Conservation (phyloP, 805 yeast genomes). For the Teunomyces stri region DNA sequence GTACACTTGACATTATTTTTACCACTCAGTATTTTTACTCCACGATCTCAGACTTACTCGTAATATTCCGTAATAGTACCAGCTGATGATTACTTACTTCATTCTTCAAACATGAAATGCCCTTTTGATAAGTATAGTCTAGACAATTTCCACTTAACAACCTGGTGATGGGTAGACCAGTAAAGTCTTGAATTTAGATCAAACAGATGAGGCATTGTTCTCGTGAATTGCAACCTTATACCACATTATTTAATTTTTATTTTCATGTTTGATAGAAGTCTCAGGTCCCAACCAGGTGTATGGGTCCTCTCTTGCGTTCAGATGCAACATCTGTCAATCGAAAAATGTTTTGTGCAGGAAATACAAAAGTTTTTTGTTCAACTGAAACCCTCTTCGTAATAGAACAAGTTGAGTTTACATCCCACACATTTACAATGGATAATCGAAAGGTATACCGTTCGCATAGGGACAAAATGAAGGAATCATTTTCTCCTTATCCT, state of each 20-base stretch:
- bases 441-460: slow-evolving; percentile 32
- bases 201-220: not conserved
- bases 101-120: too few relatives aligned
- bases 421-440: slow-evolving; percentile 23
- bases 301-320: too few relatives aligned
- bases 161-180: too few relatives aligned
- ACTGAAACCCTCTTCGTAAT: not conserved
- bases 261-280: not conserved
- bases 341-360: slow-evolving; percentile 1
- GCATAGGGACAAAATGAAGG: slow-evolving; percentile 23
- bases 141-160: too few relatives aligned
- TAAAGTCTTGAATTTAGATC: not conserved
- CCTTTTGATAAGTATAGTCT: too few relatives aligned
- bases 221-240: not conserved
- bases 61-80: not conserved
- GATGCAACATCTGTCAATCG: not conserved
- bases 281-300: too few relatives aligned
- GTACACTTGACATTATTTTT: too few relatives aligned
- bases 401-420: not conserved
- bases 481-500: slow-evolving; percentile 21
- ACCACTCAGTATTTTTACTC: not conserved
- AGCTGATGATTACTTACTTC: not conserved
- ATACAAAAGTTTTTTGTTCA: slow-evolving; percentile 3
- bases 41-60: not conserved
- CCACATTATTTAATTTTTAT: not conserved